phyloP scores from a whole-genome alignment of 225 moss, liverwort and hornwort genomes.

The Polytrichum formosum region DNA sequence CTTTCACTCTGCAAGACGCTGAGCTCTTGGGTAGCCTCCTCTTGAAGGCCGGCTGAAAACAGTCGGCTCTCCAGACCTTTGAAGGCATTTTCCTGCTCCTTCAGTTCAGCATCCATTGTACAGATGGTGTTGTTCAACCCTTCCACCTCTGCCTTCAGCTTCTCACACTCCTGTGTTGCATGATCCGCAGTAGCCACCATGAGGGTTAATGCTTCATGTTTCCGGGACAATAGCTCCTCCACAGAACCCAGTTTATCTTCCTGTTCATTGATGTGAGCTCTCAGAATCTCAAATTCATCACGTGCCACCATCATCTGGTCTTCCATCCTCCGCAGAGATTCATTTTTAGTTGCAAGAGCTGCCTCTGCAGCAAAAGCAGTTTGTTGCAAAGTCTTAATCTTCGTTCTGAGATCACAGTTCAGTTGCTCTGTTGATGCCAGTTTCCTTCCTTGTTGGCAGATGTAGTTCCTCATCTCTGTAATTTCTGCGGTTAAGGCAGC shows the following conservation, averaged over 20 bases:
- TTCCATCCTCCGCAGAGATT: conserved; percentile 1
- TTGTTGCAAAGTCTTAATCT: conserved; percentile 13
- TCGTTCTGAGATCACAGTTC: conserved; percentile 7
- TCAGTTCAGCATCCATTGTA: conserved; percentile 10
- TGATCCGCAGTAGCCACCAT: conserved; percentile 15
- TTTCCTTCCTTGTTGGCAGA: conserved; percentile 5
- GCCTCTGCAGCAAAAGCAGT: background rate
- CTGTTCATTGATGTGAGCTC: conserved; percentile 30
- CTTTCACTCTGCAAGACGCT: conserved; percentile 18
- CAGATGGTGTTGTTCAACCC: conserved; percentile 16
- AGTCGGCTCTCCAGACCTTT: conserved; percentile 10
- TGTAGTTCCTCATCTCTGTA: conserved; percentile 9
- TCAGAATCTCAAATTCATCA: conserved; percentile 10
- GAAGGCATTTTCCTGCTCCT: conserved; percentile 19
- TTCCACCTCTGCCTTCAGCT: conserved; percentile 24
- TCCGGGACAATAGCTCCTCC: conserved; percentile 33
- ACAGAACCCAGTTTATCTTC: conserved; percentile 39
- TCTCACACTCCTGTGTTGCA: conserved; percentile 29
- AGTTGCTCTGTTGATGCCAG: conserved; percentile 5
- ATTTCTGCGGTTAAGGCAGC: conserved; percentile 22
- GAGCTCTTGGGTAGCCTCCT: conserved; percentile 20
- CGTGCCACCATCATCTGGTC: background rate
- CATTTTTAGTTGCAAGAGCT: conserved; percentile 3
- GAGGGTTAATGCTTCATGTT: conserved; percentile 41
- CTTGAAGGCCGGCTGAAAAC: background rate